A percentile compares a stretch with the other conserved stretches of the same genome.
Evolutionary conservation across 1,284 basidiomycete genomes (phyloP).

Genomic region (Omphalotus olearius): DNA sequence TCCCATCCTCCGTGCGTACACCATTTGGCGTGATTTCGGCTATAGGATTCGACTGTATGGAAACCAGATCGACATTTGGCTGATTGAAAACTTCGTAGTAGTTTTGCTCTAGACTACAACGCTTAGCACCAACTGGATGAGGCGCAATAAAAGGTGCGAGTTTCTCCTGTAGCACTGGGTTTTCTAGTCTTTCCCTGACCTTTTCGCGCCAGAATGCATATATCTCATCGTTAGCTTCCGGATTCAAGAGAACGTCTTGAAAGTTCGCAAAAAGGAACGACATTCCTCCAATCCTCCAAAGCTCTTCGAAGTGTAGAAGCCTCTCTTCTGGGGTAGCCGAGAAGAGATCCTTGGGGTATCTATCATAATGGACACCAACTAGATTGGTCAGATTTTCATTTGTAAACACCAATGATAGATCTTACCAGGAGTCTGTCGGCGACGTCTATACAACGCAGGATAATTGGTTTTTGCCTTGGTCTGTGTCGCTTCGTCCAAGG

Average conservation of each 20-base stretch:
- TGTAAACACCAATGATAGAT: background rate
- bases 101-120: conserved; percentile 18
- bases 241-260: conserved; percentile 17
- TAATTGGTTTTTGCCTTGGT: conserved; percentile 18
- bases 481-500: conserved; percentile 14
- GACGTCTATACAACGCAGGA: conserved; percentile 18
- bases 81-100: conserved; percentile 25
- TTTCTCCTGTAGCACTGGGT: conserved; percentile 20
- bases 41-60: conserved; percentile 20
- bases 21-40: conserved; percentile 19
- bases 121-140: conserved; percentile 20
- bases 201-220: conserved; percentile 25
- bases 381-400: background rate
- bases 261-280: conserved; percentile 18
- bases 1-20: conserved; percentile 19
- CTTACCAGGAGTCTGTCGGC: conserved; percentile 19
- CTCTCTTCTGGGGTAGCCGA: conserved; percentile 20
- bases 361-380: conserved; percentile 18
- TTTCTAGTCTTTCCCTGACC: conserved; percentile 18
- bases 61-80: conserved; percentile 21
- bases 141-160: conserved; percentile 21
- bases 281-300: conserved; percentile 22
- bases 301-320: conserved; percentile 18
- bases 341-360: conserved; percentile 12
- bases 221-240: conserved; percentile 18